phyloP scores from a whole-genome alignment of 257 asterid genomes.

The Osmanthus fragrans region DNA sequence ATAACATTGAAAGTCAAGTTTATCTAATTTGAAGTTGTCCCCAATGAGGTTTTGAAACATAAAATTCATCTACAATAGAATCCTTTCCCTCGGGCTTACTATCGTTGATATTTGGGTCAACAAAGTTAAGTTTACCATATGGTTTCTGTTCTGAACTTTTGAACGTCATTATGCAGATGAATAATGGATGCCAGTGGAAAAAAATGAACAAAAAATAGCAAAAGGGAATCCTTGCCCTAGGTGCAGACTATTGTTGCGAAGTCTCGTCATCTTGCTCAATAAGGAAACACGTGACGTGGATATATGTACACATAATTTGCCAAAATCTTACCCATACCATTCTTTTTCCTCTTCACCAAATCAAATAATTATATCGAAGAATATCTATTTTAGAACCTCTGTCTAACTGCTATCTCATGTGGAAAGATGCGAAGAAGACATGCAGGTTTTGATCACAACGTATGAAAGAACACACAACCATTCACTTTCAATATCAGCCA shows the following conservation, averaged over 20 bases:
- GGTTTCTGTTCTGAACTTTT: neutral
- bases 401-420: slow-evolving; percentile 18
- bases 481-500: slow-evolving; percentile 45
- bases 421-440: slow-evolving; percentile 45
- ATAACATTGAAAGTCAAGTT: too few relatives aligned
- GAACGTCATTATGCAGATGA: slow-evolving; percentile 27
- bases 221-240: slow-evolving; percentile 63
- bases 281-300: slow-evolving; percentile 42
- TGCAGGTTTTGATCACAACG: slow-evolving; percentile 43
- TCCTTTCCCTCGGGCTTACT: too few relatives aligned
- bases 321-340: neutral
- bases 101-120: too few relatives aligned
- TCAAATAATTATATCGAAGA: too few relatives aligned
- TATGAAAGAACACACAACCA: slow-evolving; percentile 66
- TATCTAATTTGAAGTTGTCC: too few relatives aligned
- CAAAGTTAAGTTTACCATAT: neutral
- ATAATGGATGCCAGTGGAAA: slow-evolving; percentile 69
- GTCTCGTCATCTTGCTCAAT: slow-evolving; percentile 48
- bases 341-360: neutral
- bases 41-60: too few relatives aligned
- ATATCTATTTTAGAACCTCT: neutral
- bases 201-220: slow-evolving; percentile 56
- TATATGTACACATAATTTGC: neutral
- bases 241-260: slow-evolving; percentile 56
- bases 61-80: too few relatives aligned